Evolutionary conservation across 148 eudicot genomes (phyloP), one percentile per base, ranked within the genome.

Genomic region (Rheum nobile): DNA sequence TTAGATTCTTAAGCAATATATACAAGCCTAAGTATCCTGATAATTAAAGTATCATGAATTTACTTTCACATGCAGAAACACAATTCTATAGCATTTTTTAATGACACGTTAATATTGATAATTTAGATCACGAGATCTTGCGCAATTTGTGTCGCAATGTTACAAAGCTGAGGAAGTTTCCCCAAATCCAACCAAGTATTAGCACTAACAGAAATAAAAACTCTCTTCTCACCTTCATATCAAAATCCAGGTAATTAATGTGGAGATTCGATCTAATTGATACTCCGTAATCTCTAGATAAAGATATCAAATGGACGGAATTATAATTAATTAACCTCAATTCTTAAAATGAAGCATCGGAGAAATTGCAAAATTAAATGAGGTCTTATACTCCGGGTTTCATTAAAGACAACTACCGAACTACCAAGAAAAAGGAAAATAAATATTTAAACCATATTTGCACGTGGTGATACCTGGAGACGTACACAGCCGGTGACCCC

Each of bases 401-500:
- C 28, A 29, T 2, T 32, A 63, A 16, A 63, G 16, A 65, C 41
- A 16, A 29, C n/a, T 14, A 29, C 35, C 35, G 12, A 65, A 65
- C 34, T 5, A 57, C 32, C 32, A 16, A 31, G 4, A 32, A 65
- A 65, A 65, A 32, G 6, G 41, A 65, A 54, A 59, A 26, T 6
- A 55, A 55, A 5, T 22, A 55, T 6, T 11, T 26, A 26, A 28
- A 10, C 32, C 67, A 59, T 22, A 21, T 55, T 55, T 3, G 29
- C 65, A 57, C 32, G 65, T 7, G 13, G 32, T 55, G 65, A 26
- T 61, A 61, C 16, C 67, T 14, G 67, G 67, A 37, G 29, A 28
- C 35, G n/a, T 22, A 54, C 31, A 10, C 31, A 80, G 6, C 82
- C 71, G 79, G 84, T 79, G 74, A 81, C 81, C 34, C 43, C 67